phyloP scores from a whole-genome alignment of 75 land plant genomes.

The Chamaecyparis obtusa region DNA sequence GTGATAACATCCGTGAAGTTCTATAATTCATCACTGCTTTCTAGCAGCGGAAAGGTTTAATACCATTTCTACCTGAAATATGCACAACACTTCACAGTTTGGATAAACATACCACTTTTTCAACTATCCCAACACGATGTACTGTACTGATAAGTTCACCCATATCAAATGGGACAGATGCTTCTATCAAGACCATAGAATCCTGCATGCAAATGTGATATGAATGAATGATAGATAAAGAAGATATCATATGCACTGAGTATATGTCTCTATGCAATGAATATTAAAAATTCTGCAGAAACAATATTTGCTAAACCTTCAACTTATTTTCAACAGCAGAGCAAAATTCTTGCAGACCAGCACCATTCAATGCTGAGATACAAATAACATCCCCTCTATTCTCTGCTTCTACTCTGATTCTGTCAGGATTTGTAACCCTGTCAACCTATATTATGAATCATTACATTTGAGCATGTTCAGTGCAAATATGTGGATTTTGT shows the following conservation, averaged over 20 bases:
- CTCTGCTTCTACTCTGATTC: slow-evolving; percentile 50
- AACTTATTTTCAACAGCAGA: slow-evolving; percentile 74
- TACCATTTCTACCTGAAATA: not conserved
- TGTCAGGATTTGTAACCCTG: slow-evolving; percentile 55
- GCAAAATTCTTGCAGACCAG: slow-evolving; percentile 66
- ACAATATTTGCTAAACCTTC: slow-evolving; percentile 46
- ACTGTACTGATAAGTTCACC: slow-evolving; percentile 80
- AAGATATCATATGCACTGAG: not conserved
- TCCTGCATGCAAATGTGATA: slow-evolving; percentile 46
- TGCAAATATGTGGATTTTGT: not conserved
- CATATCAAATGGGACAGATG: slow-evolving; percentile 82
- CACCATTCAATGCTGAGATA: slow-evolving; percentile 83
- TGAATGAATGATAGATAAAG: not conserved
- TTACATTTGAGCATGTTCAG: slow-evolving; percentile 10
- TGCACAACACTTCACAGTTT: not conserved
- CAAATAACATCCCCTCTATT: slow-evolving; percentile 60
- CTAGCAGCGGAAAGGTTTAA: not conserved
- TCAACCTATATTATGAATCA: slow-evolving; percentile 62
- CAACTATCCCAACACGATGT: slow-evolving; percentile 85
- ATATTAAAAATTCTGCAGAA: not conserved
- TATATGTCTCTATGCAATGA: not conserved
- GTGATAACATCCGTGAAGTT: not conserved
- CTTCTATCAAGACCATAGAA: slow-evolving; percentile 85
- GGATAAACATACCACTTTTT: slow-evolving; percentile 61
- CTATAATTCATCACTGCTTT: not conserved